phyloP scores from a whole-genome alignment of 2,329 filamentous ascomycete genomes.

The Colletotrichum agaves region DNA sequence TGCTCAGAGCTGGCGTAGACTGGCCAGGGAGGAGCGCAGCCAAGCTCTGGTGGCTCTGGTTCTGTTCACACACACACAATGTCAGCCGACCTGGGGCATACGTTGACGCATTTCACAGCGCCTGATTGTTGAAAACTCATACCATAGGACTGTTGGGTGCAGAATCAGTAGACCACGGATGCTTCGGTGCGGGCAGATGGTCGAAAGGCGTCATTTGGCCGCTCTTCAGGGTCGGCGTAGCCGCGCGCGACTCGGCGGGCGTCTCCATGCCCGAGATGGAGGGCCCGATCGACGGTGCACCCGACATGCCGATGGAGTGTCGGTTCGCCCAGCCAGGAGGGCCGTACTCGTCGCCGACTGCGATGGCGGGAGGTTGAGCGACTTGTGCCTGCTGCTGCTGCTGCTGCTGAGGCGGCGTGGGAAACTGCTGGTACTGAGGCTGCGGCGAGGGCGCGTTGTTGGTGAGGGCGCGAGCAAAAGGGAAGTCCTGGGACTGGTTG shows the following conservation, averaged over 20 bases:
- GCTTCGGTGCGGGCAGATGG: slow-evolving; percentile 26
- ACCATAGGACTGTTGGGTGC: slow-evolving; percentile 44
- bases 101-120: background rate
- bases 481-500: slow-evolving; percentile 17
- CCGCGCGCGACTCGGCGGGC: slow-evolving; percentile 41
- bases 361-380: slow-evolving; percentile 9
- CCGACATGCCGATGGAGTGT: slow-evolving; percentile 34
- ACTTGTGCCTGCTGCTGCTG: slow-evolving; percentile 12
- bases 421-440: slow-evolving; percentile 28
- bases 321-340: slow-evolving; percentile 36
- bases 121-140: slow-evolving; percentile 3
- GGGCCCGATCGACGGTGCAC: slow-evolving; percentile 30
- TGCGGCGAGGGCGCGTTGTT: slow-evolving; percentile 28
- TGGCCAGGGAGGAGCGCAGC: slow-evolving; percentile 51
- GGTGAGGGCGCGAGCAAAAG: slow-evolving; percentile 30
- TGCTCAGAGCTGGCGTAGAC: slow-evolving; percentile 42
- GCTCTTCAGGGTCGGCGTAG: slow-evolving; percentile 45
- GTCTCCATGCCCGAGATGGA: slow-evolving; percentile 39
- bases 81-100: slow-evolving; percentile 1
- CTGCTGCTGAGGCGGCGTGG: slow-evolving; percentile 13
- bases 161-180: slow-evolving; percentile 30
- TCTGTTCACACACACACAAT: slow-evolving; percentile 45
- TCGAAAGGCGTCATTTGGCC: slow-evolving; percentile 43
- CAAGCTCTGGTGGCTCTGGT: slow-evolving; percentile 55
- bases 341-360: slow-evolving; percentile 32